phyloP scores from a whole-genome alignment of 2,329 filamentous ascomycete genomes.

The Cercospora sp. region DNA sequence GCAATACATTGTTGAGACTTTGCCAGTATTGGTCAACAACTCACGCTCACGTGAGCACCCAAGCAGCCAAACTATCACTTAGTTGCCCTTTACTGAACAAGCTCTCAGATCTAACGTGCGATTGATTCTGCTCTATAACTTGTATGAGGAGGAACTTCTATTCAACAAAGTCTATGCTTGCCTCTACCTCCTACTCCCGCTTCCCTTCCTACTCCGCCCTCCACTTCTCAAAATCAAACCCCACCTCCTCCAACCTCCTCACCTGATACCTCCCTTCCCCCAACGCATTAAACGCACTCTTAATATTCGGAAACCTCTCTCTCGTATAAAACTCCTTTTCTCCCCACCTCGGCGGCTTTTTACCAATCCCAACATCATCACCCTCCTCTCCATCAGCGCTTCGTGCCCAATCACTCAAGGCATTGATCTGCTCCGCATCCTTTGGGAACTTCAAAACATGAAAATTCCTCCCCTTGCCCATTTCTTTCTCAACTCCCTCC shows the following conservation, averaged over 20 bases:
- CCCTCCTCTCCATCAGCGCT: constrained; percentile 41
- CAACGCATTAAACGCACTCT: constrained; percentile 66
- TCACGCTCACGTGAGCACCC: too few relatives aligned
- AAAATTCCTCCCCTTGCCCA: constrained; percentile 52
- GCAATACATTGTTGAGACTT: not conserved
- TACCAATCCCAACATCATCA: constrained; percentile 48
- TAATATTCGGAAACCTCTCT: constrained; percentile 66
- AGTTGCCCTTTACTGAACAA: too few relatives aligned
- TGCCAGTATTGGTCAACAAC: too few relatives aligned
- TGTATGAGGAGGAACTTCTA: not conserved
- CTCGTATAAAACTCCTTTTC: constrained; percentile 72
- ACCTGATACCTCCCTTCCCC: constrained; percentile 61
- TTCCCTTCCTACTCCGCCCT: constrained; percentile 30
- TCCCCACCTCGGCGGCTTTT: constrained; percentile 70
- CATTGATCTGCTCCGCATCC: constrained; percentile 71
- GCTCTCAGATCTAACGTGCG: not conserved
- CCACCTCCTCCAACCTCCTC: constrained; percentile 68
- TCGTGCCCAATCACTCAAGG: constrained; percentile 62
- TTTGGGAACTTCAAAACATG: constrained; percentile 59
- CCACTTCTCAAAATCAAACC: constrained; percentile 45
- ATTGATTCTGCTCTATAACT: not conserved
- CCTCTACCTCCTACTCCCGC: not conserved
- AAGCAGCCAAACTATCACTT: too few relatives aligned
- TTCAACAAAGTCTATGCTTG: not conserved
- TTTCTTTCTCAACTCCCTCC: constrained; percentile 37